Conservation (phyloP, 2,329 filamentous ascomycete genomes). For the Tolypocladium nubicola region DNA sequence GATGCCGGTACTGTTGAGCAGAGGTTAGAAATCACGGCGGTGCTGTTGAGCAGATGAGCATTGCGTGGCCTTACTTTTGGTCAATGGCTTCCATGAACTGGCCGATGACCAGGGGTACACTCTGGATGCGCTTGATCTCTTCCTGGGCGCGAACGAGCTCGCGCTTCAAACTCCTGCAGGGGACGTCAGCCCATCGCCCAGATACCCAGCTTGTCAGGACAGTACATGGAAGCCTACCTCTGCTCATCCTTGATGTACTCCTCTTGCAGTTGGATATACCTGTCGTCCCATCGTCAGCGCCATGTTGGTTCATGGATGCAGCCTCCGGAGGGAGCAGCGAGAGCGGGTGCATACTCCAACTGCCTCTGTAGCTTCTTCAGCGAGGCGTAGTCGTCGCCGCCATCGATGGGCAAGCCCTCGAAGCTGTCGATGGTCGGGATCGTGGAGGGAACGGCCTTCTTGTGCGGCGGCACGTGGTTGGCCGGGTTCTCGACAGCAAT, state of each 20-base stretch:
- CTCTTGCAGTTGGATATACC: slow-evolving; percentile 94
- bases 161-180: slow-evolving; percentile 75
- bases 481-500: slow-evolving; percentile 73
- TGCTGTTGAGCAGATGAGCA: slow-evolving; percentile 1
- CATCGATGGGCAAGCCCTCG: slow-evolving; percentile 71
- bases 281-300: slow-evolving; percentile 20
- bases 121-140: slow-evolving; percentile 99
- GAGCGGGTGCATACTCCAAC: slow-evolving; percentile 59
- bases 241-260: slow-evolving; percentile 99
- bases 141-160: slow-evolving; percentile 96
- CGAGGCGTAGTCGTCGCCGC: slow-evolving; percentile 84
- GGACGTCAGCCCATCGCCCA: slow-evolving; percentile 2
- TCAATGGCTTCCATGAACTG: slow-evolving; percentile 99
- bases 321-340: slow-evolving; percentile 4
- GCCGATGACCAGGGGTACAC: slow-evolving; percentile 92
- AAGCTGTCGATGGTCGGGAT: slow-evolving; percentile 87
- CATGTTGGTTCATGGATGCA: slow-evolving; percentile 1
- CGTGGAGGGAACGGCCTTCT: slow-evolving; percentile 66
- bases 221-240: slow-evolving; percentile 39
- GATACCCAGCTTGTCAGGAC: not conserved
- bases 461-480: slow-evolving; percentile 65
- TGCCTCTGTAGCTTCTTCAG: slow-evolving; percentile 96
- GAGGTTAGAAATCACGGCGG: slow-evolving; percentile 1
- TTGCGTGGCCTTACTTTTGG: slow-evolving; percentile 62
- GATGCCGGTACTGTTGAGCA: slow-evolving; percentile 70